A percentile compares a stretch with the other conserved stretches of the same genome.
These are phyloP conservation scores for Blastocystis hominis DNA, from an alignment of 352 stramenopile genomes.

Conservation along the genomic window DNA sequence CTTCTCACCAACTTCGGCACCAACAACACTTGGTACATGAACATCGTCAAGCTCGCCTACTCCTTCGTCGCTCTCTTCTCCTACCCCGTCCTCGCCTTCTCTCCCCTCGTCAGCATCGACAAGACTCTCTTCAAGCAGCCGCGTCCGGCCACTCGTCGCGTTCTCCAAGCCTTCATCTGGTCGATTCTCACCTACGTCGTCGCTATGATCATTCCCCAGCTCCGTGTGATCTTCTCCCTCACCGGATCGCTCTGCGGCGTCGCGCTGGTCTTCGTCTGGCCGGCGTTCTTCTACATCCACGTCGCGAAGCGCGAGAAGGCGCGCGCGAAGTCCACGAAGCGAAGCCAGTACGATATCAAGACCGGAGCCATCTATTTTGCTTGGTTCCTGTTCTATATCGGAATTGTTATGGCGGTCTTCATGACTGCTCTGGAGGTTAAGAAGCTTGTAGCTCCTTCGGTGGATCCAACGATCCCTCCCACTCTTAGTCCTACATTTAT, in stretches of 20 bases:
- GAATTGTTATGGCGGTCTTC: neutral
- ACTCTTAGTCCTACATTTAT: no score
- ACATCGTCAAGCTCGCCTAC: conserved; percentile 5
- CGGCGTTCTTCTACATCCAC: neutral
- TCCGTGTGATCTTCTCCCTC: neutral
- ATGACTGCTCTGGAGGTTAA: neutral
- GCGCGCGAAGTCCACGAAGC: neutral
- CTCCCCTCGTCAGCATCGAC: neutral
- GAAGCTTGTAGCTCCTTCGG: no score
- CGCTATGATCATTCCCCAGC: neutral
- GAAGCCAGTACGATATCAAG: neutral
- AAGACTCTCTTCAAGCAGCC: neutral
- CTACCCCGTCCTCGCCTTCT: neutral
- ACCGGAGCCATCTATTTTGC: neutral
- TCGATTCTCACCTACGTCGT: neutral
- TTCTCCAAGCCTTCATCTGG: neutral
- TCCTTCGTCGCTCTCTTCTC: neutral
- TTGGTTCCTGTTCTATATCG: neutral
- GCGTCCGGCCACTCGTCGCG: neutral
- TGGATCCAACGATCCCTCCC: no score
- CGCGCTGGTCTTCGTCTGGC: neutral
- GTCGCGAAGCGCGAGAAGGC: neutral
- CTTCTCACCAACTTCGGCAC: neutral
- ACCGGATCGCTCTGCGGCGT: conserved; percentile 1
- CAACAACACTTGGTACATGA: neutral